These are phyloP conservation scores for Saussurea involucrata DNA, from an alignment of 129 eudicot species.

Conservation along the genomic window DNA sequence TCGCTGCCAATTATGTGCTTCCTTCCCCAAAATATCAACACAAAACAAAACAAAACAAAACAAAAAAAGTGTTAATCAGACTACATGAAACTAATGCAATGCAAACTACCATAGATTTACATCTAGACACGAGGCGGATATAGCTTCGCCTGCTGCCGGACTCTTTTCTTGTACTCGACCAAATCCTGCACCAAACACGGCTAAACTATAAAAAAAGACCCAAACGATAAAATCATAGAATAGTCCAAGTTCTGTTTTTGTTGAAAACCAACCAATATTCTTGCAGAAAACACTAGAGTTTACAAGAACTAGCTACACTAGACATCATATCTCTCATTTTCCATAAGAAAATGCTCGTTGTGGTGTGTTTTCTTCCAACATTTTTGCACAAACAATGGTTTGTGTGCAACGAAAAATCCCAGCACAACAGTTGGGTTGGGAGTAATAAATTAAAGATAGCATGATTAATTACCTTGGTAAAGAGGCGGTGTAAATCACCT, in stretches of 20 bases:
- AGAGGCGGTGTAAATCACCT: slow-evolving; percentile 49
- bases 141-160: slow-evolving; percentile 60
- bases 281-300: too few species aligned
- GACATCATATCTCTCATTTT: neutral
- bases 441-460: too few species aligned
- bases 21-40: slow-evolving; percentile 1
- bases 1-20: neutral
- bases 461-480: slow-evolving; percentile 41
- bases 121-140: slow-evolving; percentile 48
- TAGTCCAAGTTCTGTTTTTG: neutral
- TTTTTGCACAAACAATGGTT: neutral
- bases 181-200: slow-evolving; percentile 36
- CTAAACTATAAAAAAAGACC: neutral
- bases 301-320: neutral
- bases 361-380: neutral
- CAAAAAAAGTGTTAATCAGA: too few species aligned
- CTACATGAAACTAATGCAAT: slow-evolving; percentile 2
- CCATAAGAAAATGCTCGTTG: neutral
- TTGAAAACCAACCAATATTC: neutral
- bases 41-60: neutral
- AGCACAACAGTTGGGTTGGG: too few species aligned
- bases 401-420: neutral
- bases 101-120: neutral
- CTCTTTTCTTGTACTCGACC: slow-evolving; percentile 57
- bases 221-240: too few species aligned